Conservation (phyloP, 2,329 filamentous ascomycete species). For the Colletotrichum limetticola region DNA sequence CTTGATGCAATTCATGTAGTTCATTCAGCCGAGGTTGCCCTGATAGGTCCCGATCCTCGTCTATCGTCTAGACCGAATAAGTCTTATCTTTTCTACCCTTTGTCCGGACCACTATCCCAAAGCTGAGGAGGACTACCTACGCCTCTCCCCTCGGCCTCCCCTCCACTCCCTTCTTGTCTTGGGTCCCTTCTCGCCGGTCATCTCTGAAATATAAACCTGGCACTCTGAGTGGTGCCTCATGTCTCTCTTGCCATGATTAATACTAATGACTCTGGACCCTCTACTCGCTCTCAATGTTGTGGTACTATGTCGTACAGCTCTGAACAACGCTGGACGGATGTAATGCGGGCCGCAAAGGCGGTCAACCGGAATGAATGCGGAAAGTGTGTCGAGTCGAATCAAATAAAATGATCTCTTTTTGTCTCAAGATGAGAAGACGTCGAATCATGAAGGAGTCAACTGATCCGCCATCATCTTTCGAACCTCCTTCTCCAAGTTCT, state of each 20-base stretch:
- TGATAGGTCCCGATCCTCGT: background rate
- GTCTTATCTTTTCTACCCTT: background rate
- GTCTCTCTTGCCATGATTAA: background rate
- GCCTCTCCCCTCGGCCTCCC: no score
- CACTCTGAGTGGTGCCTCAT: background rate
- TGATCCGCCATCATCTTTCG: slow-evolving; percentile 54
- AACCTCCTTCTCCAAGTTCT: slow-evolving; percentile 56
- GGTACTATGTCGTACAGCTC: background rate
- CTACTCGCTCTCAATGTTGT: background rate
- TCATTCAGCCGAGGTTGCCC: background rate
- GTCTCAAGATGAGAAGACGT: background rate
- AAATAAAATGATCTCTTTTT: no score
- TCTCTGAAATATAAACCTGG: background rate
- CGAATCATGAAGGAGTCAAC: slow-evolving; percentile 49
- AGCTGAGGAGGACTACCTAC: background rate
- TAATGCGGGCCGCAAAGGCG: background rate
- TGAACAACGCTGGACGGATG: background rate
- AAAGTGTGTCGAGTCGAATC: background rate
- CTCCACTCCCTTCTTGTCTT: no score
- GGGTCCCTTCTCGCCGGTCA: no score
- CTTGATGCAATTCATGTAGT: background rate
- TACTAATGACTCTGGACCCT: background rate
- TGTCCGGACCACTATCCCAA: background rate
- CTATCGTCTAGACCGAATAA: background rate
- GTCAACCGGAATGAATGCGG: background rate